Evolutionary conservation across 495 filamentous ascomycete species (phyloP), one percentile per base, ranked within the genome.

Genomic region (Xylaria venustula): DNA sequence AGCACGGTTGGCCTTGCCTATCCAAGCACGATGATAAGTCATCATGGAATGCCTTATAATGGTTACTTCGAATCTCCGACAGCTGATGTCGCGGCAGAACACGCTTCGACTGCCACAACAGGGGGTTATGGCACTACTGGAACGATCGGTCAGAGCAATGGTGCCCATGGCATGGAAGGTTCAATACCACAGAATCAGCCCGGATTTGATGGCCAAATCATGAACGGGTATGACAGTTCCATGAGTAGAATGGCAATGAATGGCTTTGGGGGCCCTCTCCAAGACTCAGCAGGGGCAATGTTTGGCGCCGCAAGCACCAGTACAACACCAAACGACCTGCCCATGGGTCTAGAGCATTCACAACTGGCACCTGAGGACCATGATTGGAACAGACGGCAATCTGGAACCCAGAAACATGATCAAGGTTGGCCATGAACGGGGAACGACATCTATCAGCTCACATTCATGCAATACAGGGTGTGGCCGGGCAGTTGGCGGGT

Each of bases 21-120:
- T 23, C 14, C 55, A 30, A 11, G 8, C 20, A 7, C 64, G 1
- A 19, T 64, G 23, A 23, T 69, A 20, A 15, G 66, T 40, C 6
- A 19, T 4, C 12, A 26, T 40, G 9, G 51, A n/a, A n/a, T n/a
- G n/a, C n/a, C n/a, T n/a, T n/a, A n/a, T n/a, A n/a, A n/a, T n/a
- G n/a, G n/a, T n/a, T n/a, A n/a, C 11, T 66, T 64, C 22, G 40
- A 54, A 20, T n/a, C 58, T n/a, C 60, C 61, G 2, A 57, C 54
- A 32, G 23, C 23, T 11, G 22, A 47, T 0, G 28, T 48, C 2
- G 45, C 49, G 3, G 50, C 50, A 0, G 54, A 62, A 0, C 14
- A 36, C 17, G 15, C 41, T 0, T 9, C 32, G 17, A 7, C 44
- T 11, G 11, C 15, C 47, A 34, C 56, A 3, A 30, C 26, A 45